Evolutionary conservation across 352 stramenopile genomes (phyloP).

Genomic region (Phytophthora sp.): DNA sequence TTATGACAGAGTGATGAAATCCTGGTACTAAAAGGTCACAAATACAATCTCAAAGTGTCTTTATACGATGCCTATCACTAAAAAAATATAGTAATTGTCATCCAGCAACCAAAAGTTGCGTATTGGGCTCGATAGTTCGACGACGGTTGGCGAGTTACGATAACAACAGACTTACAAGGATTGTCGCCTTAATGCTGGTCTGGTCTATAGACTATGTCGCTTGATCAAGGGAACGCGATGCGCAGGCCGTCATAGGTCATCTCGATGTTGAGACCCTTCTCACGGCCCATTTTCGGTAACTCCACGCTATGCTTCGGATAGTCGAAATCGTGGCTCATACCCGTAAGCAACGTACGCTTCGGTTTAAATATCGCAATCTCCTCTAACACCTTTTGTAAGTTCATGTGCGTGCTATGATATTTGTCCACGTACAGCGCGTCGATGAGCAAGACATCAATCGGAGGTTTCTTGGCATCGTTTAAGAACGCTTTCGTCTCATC

Average conservation of each 20-base stretch:
- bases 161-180: too few species aligned
- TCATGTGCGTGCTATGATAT: conserved; percentile 89
- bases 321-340: conserved; percentile 89
- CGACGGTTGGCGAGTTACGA: too few species aligned
- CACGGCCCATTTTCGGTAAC: conserved; percentile 50
- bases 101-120: too few species aligned
- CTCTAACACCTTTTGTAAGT: conserved; percentile 67
- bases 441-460: conserved; percentile 85
- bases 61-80: too few species aligned
- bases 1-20: too few species aligned
- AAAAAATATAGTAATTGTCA: too few species aligned
- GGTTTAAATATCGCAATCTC: conserved; percentile 71
- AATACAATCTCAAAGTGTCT: too few species aligned
- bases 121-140: too few species aligned
- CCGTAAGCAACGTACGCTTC: conserved; percentile 78
- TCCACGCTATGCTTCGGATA: conserved; percentile 58
- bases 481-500: conserved; percentile 63
- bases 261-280: conserved; percentile 71
- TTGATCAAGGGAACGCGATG: conserved; percentile 51
- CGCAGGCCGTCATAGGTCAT: conserved; percentile 86
- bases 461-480: conserved; percentile 51
- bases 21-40: too few species aligned
- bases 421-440: conserved; percentile 81
- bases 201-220: conserved; percentile 6
- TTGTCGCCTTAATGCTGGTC: too few species aligned